phyloP scores from a whole-genome alignment of 768 basidiomycete species.

The Tricholomella constricta region DNA sequence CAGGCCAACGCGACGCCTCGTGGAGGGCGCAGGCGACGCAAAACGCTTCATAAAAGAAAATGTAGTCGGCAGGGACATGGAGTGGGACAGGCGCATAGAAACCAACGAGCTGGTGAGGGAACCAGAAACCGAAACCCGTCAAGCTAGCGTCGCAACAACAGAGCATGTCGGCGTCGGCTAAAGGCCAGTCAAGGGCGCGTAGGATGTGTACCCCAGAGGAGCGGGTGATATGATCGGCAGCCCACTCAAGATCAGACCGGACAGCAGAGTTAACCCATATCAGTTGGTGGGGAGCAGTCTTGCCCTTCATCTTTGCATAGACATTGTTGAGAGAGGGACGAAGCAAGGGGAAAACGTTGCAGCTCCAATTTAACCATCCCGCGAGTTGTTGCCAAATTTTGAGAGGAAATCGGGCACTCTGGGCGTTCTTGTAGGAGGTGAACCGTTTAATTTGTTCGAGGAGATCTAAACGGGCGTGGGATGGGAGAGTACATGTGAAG shows the following conservation, averaged over 20 bases:
- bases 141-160: slow-evolving; percentile 28
- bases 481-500: slow-evolving; percentile 28
- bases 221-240: slow-evolving; percentile 20
- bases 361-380: slow-evolving; percentile 41
- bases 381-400: slow-evolving; percentile 21
- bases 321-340: slow-evolving; percentile 27
- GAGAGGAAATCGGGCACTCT: not conserved
- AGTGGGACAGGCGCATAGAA: slow-evolving; percentile 13
- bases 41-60: slow-evolving; percentile 30
- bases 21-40: slow-evolving; percentile 21
- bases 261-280: slow-evolving; percentile 29
- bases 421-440: not conserved
- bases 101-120: slow-evolving; percentile 3
- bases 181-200: slow-evolving; percentile 19
- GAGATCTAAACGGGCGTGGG: slow-evolving; percentile 8
- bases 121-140: slow-evolving; percentile 25
- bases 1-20: not conserved
- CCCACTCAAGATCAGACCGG: slow-evolving; percentile 30
- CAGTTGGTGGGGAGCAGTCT: slow-evolving; percentile 15
- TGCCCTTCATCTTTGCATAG: slow-evolving; percentile 31
- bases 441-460: slow-evolving; percentile 12
- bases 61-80: slow-evolving; percentile 7
- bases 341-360: slow-evolving; percentile 37
- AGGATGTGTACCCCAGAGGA: slow-evolving; percentile 24
- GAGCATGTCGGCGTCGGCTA: slow-evolving; percentile 10